Base-by-base conservation (phyloP, 345 rosid species). In the Brassica cretica region DNA sequence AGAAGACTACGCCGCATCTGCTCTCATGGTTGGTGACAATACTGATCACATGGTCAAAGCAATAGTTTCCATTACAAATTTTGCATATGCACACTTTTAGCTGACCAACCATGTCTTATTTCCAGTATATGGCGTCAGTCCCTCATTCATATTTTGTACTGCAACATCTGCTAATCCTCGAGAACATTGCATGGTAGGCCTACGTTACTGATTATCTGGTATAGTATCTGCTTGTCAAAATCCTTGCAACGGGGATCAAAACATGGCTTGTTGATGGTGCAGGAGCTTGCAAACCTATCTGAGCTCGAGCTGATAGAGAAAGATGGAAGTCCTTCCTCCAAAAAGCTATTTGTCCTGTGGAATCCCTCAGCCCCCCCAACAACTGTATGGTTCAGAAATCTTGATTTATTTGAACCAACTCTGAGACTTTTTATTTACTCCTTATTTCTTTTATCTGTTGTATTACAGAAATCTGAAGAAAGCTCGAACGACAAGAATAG, bases 141-240 rank as follows among this genome's bases (percentile, higher is more conserved):
- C 98, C 71, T 84, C 89, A 29, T 94, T 91, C 79, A 76, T 94
- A 67, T 94, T 94, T 84, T 92, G 86, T 64, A 90, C 98, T 68
- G 98, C 98, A 79, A 94, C 98, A 79, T 94, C 95, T 75, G 97
- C 97, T 71, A 94, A 94, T 77, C 98, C 98, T 76, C 82, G 78
- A 72, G 93, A 94, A 76, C 97, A 92, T 83, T 94, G 98, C 80
- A 92, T 89, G 98, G 98, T 94, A 83, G 78, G 87, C 67, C 66
- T 64, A 32, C 41, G 39, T 71, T 66, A 77, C 51, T 73, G 59
- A 64, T 72, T 25, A 56, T 62, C 18, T 79, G 60, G 35, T 74
- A 33, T 46, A 33, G 25, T 49, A 37, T 68, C 29, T 2, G n/a
- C 30, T 55, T 63, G 56, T 79, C 10, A 25, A 32, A 44, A 46